Percentiles rank a stretch among this genome's conserved stretches.
These are phyloP conservation scores for Ceriops zippeliana DNA, from an alignment of 345 rosid genomes.

Conservation along the genomic window DNA sequence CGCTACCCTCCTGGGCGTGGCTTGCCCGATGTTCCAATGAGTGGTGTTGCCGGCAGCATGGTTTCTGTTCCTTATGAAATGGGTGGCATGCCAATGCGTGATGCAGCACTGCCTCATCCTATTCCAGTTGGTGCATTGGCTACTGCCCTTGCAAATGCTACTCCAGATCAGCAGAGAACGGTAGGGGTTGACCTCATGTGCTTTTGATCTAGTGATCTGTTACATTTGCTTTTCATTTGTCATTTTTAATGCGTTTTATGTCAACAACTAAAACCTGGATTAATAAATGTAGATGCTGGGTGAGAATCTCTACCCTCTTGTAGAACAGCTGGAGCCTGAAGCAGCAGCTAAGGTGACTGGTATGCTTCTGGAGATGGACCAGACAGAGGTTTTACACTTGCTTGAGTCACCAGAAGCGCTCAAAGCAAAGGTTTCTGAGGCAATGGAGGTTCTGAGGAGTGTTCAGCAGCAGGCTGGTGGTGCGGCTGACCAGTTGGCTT, in stretches of 20 bases:
- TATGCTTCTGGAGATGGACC: constrained; percentile 99
- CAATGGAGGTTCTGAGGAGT: constrained; percentile 86
- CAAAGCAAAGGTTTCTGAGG: constrained; percentile 83
- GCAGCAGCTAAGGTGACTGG: constrained; percentile 94
- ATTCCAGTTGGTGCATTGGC: constrained; percentile 84
- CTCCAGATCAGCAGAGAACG: constrained; percentile 84
- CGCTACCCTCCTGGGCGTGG: constrained; percentile 80
- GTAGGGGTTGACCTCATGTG: constrained; percentile 34
- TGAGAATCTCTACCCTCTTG: constrained; percentile 89
- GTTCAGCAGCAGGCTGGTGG: constrained; percentile 66
- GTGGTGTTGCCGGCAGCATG: constrained; percentile 69
- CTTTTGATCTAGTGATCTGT: not conserved
- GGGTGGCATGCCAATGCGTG: constrained; percentile 61
- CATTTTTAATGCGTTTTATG: not conserved
- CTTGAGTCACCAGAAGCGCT: constrained; percentile 93
- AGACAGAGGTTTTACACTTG: constrained; percentile 87
- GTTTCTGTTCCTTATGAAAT: constrained; percentile 68
- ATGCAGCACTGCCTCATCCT: constrained; percentile 51
- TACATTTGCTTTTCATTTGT: not conserved
- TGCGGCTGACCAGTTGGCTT: constrained; percentile 63
- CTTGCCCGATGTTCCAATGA: constrained; percentile 63
- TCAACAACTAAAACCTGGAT: not conserved
- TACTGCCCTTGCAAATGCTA: constrained; percentile 78
- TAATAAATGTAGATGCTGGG: constrained; percentile 68
- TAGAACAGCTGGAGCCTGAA: constrained; percentile 84